phyloP scores from a whole-genome alignment of 306 rosid genomes.

The Sicyos edulis region DNA sequence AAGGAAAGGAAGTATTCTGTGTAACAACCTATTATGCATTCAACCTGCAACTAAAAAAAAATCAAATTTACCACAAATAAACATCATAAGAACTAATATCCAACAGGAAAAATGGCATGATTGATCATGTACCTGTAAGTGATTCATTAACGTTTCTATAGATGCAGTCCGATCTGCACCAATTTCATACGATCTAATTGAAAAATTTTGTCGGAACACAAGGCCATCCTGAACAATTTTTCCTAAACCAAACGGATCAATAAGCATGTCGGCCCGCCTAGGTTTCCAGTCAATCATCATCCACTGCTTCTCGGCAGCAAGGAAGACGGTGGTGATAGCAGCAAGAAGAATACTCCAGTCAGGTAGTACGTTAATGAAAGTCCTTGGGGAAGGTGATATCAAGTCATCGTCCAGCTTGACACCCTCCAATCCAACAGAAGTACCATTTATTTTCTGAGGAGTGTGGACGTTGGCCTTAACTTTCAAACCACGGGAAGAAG shows the following conservation, averaged over 20 bases:
- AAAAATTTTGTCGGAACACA: constrained; percentile 80
- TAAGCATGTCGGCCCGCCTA: constrained; percentile 79
- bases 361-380: constrained; percentile 91
- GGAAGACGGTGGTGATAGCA: constrained; percentile 92
- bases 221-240: constrained; percentile 94
- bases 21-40: neutral
- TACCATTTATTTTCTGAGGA: constrained; percentile 81
- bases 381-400: constrained; percentile 63
- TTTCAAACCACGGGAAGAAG: constrained; percentile 50
- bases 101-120: neutral
- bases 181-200: constrained; percentile 97
- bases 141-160: constrained; percentile 94
- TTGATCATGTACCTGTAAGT: constrained; percentile 62
- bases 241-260: constrained; percentile 89
- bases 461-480: constrained; percentile 91
- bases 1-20: neutral
- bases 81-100: constrained; percentile 5
- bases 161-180: constrained; percentile 99
- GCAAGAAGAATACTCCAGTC: constrained; percentile 99
- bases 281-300: constrained; percentile 99
- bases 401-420: constrained; percentile 51
- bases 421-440: constrained; percentile 48
- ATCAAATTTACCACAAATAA: neutral
- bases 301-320: constrained; percentile 99
- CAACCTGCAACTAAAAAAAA: neutral